phyloP scores from a whole-genome alignment of 148 eudicot genomes.

The Mesembryanthemum crystallinum region DNA sequence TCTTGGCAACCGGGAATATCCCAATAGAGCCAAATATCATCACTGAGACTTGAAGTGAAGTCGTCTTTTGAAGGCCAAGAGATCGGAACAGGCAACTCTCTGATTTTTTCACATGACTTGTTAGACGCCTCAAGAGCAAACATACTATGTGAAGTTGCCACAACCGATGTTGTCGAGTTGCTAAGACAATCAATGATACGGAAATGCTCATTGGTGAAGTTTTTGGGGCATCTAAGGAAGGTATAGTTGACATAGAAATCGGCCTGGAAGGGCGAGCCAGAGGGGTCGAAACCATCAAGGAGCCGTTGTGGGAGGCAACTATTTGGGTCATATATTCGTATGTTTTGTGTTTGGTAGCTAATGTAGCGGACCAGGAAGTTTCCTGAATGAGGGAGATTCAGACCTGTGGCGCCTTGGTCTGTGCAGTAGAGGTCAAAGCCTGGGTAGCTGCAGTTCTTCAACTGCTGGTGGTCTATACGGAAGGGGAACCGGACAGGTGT shows the following conservation, averaged over 20 bases:
- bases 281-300: conserved; percentile 40
- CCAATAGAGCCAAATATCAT: conserved; percentile 61
- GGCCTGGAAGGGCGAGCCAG: conserved; percentile 44
- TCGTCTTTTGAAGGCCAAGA: conserved; percentile 25
- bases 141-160: conserved; percentile 41
- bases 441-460: conserved; percentile 49
- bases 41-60: conserved; percentile 30
- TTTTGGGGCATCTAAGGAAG: conserved; percentile 51
- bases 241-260: conserved; percentile 37
- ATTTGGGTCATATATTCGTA: conserved; percentile 48
- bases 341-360: conserved; percentile 42
- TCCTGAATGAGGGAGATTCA: conserved; percentile 51
- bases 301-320: conserved; percentile 52
- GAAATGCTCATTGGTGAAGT: conserved; percentile 23
- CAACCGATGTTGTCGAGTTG: conserved; percentile 42
- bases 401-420: conserved; percentile 27
- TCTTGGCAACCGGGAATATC: conserved; percentile 46
- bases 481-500: conserved; percentile 54
- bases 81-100: conserved; percentile 36
- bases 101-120: conserved; percentile 33
- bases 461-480: conserved; percentile 26
- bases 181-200: conserved; percentile 54
- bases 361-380: conserved; percentile 49
- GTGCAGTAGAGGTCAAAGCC: conserved; percentile 56
- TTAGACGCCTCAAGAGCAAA: conserved; percentile 28